A percentile compares a stretch with the other conserved stretches of the same genome.
These are phyloP conservation scores for Didymella keratinophila DNA, from an alignment of 2,329 filamentous ascomycete genomes.

Conservation along the genomic window DNA sequence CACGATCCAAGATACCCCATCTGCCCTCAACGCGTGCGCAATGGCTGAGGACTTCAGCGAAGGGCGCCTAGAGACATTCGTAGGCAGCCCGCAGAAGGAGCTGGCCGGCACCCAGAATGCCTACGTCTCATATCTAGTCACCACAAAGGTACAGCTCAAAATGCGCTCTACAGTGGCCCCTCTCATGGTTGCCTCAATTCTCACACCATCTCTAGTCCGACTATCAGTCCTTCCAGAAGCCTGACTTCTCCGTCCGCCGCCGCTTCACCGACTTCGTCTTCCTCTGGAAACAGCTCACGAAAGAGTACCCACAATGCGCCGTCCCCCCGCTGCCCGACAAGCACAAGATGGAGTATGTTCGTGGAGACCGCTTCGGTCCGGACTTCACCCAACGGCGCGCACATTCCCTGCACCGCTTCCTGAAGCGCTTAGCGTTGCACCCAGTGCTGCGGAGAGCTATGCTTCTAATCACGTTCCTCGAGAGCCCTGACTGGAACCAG, in stretches of 20 bases:
- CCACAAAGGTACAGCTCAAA: conserved; percentile 73
- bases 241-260: conserved; percentile 79
- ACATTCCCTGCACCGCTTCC: conserved; percentile 89
- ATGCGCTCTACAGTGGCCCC: not conserved
- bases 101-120: conserved; percentile 96
- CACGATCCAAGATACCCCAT: not conserved
- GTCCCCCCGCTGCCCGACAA: conserved; percentile 96
- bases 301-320: conserved; percentile 89
- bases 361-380: conserved; percentile 90
- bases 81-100: conserved; percentile 88
- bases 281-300: conserved; percentile 86
- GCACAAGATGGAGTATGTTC: conserved; percentile 98
- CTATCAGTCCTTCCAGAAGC: conserved; percentile 89
- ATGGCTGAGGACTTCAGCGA: conserved; percentile 54
- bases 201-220: conserved; percentile 70
- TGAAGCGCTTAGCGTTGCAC: conserved; percentile 85
- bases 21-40: conserved; percentile 23
- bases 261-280: conserved; percentile 99
- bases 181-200: conserved; percentile 13
- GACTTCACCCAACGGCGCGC: conserved; percentile 92
- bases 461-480: conserved; percentile 87
- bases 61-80: conserved; percentile 83
- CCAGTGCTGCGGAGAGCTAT: conserved; percentile 84
- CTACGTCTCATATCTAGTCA: conserved; percentile 94
- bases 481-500: conserved; percentile 94